Conservation (phyloP, 257 asterid genomes). For the Echites panduratus region DNA sequence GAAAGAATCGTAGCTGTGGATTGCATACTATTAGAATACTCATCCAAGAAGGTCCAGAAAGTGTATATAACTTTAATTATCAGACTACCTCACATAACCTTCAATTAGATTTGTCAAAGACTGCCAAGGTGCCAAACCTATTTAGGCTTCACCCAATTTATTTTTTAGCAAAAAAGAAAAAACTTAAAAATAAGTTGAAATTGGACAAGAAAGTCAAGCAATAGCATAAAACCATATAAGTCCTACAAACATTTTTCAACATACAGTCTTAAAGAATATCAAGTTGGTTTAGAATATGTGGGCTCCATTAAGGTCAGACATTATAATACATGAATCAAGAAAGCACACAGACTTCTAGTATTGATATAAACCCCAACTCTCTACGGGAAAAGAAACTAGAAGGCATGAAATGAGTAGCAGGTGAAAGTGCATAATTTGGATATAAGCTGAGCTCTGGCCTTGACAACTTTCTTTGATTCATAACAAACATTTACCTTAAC, state of each 20-base stretch:
- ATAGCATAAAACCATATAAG: background rate
- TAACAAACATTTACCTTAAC: constrained; percentile 65
- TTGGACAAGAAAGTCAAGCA: background rate
- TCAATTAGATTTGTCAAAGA: background rate
- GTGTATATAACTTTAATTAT: background rate
- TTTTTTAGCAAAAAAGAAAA: background rate
- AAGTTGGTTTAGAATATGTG: background rate
- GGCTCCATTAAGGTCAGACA: background rate
- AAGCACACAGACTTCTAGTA: background rate
- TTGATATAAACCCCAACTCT: background rate
- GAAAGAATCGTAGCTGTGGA: background rate
- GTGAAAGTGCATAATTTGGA: background rate
- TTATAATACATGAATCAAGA: background rate
- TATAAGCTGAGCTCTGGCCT: background rate
- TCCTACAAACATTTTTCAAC: background rate
- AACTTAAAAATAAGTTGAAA: background rate
- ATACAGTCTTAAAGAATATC: background rate
- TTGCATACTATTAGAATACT: background rate
- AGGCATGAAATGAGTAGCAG: background rate
- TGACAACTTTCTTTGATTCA: constrained; percentile 16
- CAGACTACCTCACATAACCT: background rate
- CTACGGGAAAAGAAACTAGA: background rate
- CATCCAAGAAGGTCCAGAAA: background rate
- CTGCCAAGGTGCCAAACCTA: background rate
- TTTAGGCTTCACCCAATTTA: background rate